Evolutionary conservation across 306 rosid species (phyloP).

Genomic region (Pueraria montana): DNA sequence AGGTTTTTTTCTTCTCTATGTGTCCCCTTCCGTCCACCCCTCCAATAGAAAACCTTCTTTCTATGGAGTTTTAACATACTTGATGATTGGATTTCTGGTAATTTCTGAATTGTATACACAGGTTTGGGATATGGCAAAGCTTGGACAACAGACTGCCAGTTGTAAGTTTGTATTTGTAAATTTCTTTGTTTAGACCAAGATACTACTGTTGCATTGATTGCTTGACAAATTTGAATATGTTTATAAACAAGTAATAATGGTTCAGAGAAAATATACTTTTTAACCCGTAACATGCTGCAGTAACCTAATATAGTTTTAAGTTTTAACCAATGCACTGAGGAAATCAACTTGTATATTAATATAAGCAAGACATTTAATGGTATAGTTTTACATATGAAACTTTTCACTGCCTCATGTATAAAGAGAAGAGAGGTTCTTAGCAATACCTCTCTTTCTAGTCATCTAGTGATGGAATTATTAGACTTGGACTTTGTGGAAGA

Average conservation of each 20-base stretch:
- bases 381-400: constrained; percentile 5
- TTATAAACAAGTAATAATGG: constrained; percentile 17
- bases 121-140: constrained; percentile 99
- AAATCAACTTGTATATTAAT: constrained; percentile 10
- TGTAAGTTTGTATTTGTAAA: constrained; percentile 65
- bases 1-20: constrained; percentile 59
- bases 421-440: neutral
- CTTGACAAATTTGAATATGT: constrained; percentile 2
- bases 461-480: constrained; percentile 13
- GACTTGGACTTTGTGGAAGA: constrained; percentile 21
- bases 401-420: neutral
- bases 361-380: constrained; percentile 15
- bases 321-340: neutral
- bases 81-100: constrained; percentile 4
- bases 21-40: neutral
- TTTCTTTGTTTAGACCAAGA: constrained; percentile 32
- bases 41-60: constrained; percentile 22
- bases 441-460: neutral
- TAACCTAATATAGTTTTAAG: constrained; percentile 13
- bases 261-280: neutral
- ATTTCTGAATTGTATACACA: constrained; percentile 46
- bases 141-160: constrained; percentile 76
- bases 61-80: constrained; percentile 34
- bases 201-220: constrained; percentile 11
- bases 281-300: neutral